A percentile compares a stretch with the other conserved stretches of the same genome.
Evolutionary conservation across 352 stramenopile genomes (phyloP).

Genomic region (Elongisporangium anandrum): DNA sequence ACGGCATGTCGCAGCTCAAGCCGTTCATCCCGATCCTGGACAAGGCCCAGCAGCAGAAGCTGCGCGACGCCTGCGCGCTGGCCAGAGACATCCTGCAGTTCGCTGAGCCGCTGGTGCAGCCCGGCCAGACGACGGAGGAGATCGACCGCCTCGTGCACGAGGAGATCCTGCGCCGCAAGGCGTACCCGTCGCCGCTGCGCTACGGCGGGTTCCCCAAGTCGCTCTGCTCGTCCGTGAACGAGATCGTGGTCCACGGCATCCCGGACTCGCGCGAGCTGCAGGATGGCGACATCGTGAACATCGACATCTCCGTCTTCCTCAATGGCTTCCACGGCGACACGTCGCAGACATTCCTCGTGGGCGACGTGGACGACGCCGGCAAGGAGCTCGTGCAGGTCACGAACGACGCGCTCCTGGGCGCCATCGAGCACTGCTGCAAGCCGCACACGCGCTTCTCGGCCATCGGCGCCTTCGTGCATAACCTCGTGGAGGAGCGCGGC

Average conservation of each 20-base stretch:
- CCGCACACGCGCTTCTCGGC: conserved; percentile 91
- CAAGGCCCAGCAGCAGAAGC: conserved; percentile 45
- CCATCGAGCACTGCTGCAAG: conserved; percentile 89
- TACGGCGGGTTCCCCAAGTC: conserved; percentile 95
- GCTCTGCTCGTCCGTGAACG: conserved; percentile 95
- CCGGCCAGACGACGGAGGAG: conserved; percentile 90
- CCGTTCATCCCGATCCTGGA: conserved; percentile 81
- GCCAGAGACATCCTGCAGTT: conserved; percentile 81
- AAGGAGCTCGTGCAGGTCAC: conserved; percentile 88
- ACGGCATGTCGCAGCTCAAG: conserved; percentile 60
- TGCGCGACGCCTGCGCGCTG: conserved; percentile 69
- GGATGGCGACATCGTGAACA: conserved; percentile 95
- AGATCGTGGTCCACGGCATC: conserved; percentile 97
- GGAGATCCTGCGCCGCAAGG: conserved; percentile 79
- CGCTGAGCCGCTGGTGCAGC: conserved; percentile 60
- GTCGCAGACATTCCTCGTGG: conserved; percentile 95
- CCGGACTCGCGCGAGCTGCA: conserved; percentile 87
- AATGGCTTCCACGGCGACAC: conserved; percentile 98
- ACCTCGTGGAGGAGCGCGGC: conserved; percentile 70
- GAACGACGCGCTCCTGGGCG: conserved; percentile 73
- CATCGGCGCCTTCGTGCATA: conserved; percentile 93
- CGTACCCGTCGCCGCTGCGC: conserved; percentile 91
- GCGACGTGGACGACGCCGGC: conserved; percentile 84
- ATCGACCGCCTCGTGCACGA: conserved; percentile 93
- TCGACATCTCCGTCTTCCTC: conserved; percentile 95